phyloP scores from a whole-genome alignment of 306 rosid genomes.

The Sophora flavescens region DNA sequence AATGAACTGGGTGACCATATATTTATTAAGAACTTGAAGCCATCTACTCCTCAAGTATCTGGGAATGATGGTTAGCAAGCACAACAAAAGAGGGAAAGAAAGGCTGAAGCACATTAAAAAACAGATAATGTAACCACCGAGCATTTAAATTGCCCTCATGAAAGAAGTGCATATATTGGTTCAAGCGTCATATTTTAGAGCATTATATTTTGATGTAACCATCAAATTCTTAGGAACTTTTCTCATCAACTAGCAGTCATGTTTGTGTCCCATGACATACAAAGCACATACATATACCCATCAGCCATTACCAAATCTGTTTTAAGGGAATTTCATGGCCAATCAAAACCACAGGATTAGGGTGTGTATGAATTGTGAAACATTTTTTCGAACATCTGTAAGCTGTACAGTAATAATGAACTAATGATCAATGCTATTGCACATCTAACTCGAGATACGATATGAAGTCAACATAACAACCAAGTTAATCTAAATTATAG shows the following conservation, averaged over 20 bases:
- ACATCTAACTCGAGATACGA: background rate
- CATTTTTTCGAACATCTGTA: constrained; percentile 19
- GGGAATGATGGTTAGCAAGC: background rate
- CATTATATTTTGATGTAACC: constrained; percentile 4
- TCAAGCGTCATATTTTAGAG: constrained; percentile 7
- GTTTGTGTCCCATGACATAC: constrained; percentile 7
- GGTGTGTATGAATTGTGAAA: constrained; percentile 29
- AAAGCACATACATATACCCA: constrained; percentile 16
- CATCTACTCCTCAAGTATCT: constrained; percentile 7
- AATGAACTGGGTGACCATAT: constrained; percentile 23
- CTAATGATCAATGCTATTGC: background rate
- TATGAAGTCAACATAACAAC: constrained; percentile 30
- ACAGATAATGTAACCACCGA: background rate
- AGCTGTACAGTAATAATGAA: background rate
- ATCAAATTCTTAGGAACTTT: constrained; percentile 26
- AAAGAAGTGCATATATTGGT: background rate
- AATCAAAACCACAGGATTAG: constrained; percentile 11
- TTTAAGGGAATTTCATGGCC: constrained; percentile 21
- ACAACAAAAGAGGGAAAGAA: background rate
- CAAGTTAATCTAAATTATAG: constrained; percentile 36
- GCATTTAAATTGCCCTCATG: background rate
- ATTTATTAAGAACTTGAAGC: constrained; percentile 16
- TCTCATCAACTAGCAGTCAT: constrained; percentile 16
- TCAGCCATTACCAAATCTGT: background rate
- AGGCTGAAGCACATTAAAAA: constrained; percentile 11